Percentiles rank a stretch among this genome's conserved stretches.
These are phyloP conservation scores for Herpetospermum pedunculosum DNA, from an alignment of 306 rosid species.

Conservation along the genomic window DNA sequence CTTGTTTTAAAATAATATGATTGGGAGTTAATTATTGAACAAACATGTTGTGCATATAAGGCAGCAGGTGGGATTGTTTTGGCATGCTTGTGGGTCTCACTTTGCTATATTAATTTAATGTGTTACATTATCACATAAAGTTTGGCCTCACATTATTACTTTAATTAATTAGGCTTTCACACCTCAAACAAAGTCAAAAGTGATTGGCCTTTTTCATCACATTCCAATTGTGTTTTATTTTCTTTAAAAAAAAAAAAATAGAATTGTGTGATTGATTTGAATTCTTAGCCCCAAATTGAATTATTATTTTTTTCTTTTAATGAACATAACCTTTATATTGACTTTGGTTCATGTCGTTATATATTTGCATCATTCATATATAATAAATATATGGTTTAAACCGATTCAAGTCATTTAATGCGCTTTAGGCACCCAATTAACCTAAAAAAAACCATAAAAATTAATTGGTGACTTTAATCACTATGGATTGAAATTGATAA, in stretches of 20 bases:
- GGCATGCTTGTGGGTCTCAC: background rate
- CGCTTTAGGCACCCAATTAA: background rate
- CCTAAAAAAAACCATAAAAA: background rate
- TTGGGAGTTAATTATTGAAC: background rate
- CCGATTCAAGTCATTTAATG: no score
- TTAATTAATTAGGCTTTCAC: background rate
- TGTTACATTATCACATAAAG: background rate
- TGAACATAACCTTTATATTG: background rate
- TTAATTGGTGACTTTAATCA: background rate
- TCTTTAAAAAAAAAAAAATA: background rate
- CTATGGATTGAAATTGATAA: no score
- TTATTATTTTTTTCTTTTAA: background rate
- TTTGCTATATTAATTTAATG: background rate
- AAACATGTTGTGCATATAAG: background rate
- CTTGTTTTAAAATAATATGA: background rate
- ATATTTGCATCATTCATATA: background rate
- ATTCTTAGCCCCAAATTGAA: background rate
- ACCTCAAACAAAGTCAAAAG: background rate
- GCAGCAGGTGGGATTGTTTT: background rate
- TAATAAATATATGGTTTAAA: background rate
- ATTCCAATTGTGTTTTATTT: background rate
- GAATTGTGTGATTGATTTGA: background rate
- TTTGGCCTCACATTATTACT: background rate
- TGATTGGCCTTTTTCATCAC: background rate
- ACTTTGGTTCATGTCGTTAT: background rate